A percentile compares a stretch with the other conserved stretches of the same genome.
Evolutionary conservation across 2,329 filamentous ascomycete species (phyloP).

Genomic region (Pestalotiopsis sp.): DNA sequence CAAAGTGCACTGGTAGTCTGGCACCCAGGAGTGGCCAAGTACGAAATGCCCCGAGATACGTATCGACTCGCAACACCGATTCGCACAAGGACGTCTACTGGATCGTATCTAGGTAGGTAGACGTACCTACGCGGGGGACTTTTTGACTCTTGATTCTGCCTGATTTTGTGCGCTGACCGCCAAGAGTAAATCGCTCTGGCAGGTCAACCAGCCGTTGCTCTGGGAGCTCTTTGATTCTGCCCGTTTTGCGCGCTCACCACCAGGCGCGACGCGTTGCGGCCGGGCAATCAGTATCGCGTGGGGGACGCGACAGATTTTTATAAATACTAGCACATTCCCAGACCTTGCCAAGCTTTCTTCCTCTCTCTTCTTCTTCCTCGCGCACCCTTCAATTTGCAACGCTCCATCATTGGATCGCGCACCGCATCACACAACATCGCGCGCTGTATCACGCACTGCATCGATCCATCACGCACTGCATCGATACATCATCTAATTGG

Average conservation of each 20-base stretch:
- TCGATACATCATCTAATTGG: neutral
- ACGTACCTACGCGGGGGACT: too few species aligned
- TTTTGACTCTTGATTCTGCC: too few species aligned
- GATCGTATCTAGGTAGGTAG: too few species aligned
- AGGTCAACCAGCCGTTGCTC: too few species aligned
- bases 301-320: neutral
- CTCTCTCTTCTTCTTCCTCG: neutral
- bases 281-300: neutral
- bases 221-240: neutral
- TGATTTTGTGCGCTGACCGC: too few species aligned
- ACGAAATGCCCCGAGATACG: too few species aligned
- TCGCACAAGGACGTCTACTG: too few species aligned
- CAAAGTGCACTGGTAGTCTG: too few species aligned
- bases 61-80: too few species aligned
- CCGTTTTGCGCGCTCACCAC: neutral
- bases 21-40: too few species aligned
- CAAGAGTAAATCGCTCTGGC: too few species aligned
- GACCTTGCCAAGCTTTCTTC: neutral
- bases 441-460: neutral
- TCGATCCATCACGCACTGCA: neutral
- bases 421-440: neutral
- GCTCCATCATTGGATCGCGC: neutral
- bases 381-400: neutral
- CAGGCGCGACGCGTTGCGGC: neutral
- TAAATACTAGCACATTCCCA: neutral